Evolutionary conservation across 73 alveolate species (phyloP).

Genomic region (Tetrahymena thermophila): DNA sequence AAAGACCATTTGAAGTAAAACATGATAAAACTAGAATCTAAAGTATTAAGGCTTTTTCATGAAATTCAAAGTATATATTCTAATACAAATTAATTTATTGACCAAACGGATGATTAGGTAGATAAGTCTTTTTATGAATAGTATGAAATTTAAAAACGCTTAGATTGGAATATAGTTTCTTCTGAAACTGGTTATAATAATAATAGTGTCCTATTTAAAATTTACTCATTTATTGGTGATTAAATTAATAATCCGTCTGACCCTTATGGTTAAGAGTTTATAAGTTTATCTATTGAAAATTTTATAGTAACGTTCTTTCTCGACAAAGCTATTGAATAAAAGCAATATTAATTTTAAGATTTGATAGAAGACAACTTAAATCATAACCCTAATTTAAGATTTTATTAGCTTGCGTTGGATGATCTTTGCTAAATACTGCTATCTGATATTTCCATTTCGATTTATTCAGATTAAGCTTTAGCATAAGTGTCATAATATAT

Average conservation of each 20-base stretch:
- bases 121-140: not conserved
- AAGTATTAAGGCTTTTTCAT: not conserved
- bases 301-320: not conserved
- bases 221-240: not conserved
- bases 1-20: not conserved
- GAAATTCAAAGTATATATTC: not conserved
- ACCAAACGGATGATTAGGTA: not conserved
- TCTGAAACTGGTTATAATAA: not conserved
- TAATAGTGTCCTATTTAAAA: not conserved
- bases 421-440: not conserved
- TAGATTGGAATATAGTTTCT: not conserved
- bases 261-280: not conserved
- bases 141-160: not conserved
- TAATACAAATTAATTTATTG: not conserved
- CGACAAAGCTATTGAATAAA: not conserved
- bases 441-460: not conserved
- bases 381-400: not conserved
- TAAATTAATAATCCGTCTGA: not conserved
- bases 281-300: not conserved
- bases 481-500: not conserved
- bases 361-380: not conserved
- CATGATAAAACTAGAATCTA: not conserved
- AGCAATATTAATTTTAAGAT: not conserved
- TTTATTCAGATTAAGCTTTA: not conserved
- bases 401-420: not conserved